Conservation (phyloP, 441 rosid species). For the Flueggea neowawraea region DNA sequence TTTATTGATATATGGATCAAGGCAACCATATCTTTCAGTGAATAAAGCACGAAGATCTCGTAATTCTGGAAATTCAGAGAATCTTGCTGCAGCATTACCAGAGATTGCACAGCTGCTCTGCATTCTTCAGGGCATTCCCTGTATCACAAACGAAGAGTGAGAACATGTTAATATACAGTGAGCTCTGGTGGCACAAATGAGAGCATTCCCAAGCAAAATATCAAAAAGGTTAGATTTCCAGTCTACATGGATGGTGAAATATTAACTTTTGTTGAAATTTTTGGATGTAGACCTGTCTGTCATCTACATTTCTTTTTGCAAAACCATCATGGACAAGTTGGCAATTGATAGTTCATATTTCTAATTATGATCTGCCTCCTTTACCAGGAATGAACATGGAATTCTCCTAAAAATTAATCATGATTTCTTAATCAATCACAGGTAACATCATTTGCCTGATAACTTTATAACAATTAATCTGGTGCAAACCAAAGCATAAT, state of each 20-base stretch:
- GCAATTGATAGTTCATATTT: too few relatives aligned
- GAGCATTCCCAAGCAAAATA: neutral
- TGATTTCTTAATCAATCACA: too few relatives aligned
- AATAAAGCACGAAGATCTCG: conserved; percentile 65
- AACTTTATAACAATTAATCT: too few relatives aligned
- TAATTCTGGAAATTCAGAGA: conserved; percentile 79
- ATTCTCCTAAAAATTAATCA: too few relatives aligned
- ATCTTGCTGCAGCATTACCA: conserved; percentile 79
- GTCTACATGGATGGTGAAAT: too few relatives aligned
- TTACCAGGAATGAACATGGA: too few relatives aligned
- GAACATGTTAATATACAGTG: neutral
- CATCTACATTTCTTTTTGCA: too few relatives aligned
- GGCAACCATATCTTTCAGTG: conserved; percentile 54
- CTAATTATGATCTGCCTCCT: too few relatives aligned
- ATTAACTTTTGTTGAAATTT: neutral
- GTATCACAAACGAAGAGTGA: conserved; percentile 1
- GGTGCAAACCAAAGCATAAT: too few relatives aligned
- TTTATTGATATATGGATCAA: conserved; percentile 39
- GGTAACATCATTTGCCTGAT: too few relatives aligned
- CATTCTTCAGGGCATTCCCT: conserved; percentile 89
- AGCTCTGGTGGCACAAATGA: neutral
- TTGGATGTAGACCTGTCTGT: too few relatives aligned
- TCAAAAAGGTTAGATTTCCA: neutral
- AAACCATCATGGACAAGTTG: too few relatives aligned
- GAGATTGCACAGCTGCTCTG: conserved; percentile 69